Conservation (phyloP, 2,329 filamentous ascomycete species). For the Thelonectria discophora region DNA sequence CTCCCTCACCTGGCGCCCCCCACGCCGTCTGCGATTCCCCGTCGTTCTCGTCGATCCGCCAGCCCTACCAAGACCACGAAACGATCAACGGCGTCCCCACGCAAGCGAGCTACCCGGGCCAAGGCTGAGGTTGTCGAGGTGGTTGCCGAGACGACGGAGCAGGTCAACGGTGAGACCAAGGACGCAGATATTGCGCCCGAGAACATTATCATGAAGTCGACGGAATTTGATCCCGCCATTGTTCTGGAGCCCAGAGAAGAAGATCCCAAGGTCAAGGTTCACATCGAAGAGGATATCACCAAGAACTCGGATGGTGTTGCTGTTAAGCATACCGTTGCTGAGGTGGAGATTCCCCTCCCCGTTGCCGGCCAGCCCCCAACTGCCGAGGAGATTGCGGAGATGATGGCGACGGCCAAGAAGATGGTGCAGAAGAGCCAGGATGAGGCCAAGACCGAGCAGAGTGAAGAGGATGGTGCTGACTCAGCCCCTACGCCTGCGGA, state of each 20-base stretch:
- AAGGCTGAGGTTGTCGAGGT: constrained; percentile 52
- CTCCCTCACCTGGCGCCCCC: constrained; percentile 59
- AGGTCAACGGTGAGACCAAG: constrained; percentile 45
- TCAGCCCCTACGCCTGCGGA: constrained; percentile 45
- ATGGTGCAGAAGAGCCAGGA: constrained; percentile 80
- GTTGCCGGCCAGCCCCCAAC: constrained; percentile 71
- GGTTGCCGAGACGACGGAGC: constrained; percentile 41
- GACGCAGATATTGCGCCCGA: constrained; percentile 45
- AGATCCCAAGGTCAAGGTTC: constrained; percentile 71
- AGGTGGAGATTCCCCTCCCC: constrained; percentile 74
- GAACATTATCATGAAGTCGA: constrained; percentile 54
- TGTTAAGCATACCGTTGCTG: constrained; percentile 76
- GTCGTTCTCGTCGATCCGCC: constrained; percentile 64
- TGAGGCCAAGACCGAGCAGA: constrained; percentile 47
- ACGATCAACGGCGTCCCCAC: constrained; percentile 60
- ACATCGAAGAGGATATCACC: constrained; percentile 72
- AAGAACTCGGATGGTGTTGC: constrained; percentile 66
- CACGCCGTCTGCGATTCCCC: constrained; percentile 56
- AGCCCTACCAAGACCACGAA: constrained; percentile 63
- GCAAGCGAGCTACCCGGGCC: constrained; percentile 61
- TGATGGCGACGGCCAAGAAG: constrained; percentile 86
- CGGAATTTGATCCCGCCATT: constrained; percentile 59
- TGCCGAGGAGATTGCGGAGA: constrained; percentile 79
- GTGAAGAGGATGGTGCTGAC: constrained; percentile 55
- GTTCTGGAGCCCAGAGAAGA: constrained; percentile 63